phyloP scores from a whole-genome alignment of 495 filamentous ascomycete genomes.

The Parachaetomium inaequale region DNA sequence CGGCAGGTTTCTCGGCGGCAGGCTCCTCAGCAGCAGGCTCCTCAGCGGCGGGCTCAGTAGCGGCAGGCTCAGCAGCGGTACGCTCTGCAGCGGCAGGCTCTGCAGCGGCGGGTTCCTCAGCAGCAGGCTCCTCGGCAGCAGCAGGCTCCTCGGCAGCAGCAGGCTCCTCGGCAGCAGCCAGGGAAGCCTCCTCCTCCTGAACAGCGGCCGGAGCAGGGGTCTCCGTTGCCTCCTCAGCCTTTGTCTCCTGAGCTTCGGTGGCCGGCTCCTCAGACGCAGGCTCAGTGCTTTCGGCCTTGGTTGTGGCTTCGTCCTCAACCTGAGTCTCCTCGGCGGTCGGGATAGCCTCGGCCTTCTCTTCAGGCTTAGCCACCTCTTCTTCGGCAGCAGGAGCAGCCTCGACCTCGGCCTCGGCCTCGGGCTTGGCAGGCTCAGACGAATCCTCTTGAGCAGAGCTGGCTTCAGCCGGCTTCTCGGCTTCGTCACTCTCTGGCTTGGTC shows the following conservation, averaged over 20 bases:
- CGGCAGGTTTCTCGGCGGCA: too few relatives aligned
- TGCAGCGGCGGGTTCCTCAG: too few relatives aligned
- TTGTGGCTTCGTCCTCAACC: too few relatives aligned
- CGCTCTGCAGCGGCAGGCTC: too few relatives aligned
- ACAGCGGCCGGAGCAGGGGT: constrained; percentile 3
- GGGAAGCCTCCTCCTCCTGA: constrained; percentile 19
- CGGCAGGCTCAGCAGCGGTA: background rate
- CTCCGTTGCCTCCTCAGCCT: constrained; percentile 3
- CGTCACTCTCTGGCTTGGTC: background rate
- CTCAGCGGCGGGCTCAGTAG: too few relatives aligned
- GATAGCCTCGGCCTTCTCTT: constrained; percentile 5
- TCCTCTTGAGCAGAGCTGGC: background rate
- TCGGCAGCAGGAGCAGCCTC: background rate
- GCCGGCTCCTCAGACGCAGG: background rate
- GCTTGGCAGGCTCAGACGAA: constrained; percentile 10
- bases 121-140: too few relatives aligned
- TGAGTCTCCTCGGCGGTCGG: background rate
- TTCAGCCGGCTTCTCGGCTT: background rate
- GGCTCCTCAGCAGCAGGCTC: too few relatives aligned
- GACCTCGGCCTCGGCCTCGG: background rate
- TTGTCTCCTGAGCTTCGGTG: background rate
- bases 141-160: background rate
- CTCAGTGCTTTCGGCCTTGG: too few relatives aligned
- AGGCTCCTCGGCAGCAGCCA: constrained; percentile 15
- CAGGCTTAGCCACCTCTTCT: background rate